Evolutionary conservation across 805 yeast genomes (phyloP).

Genomic region (Citeromyces matritensis): DNA sequence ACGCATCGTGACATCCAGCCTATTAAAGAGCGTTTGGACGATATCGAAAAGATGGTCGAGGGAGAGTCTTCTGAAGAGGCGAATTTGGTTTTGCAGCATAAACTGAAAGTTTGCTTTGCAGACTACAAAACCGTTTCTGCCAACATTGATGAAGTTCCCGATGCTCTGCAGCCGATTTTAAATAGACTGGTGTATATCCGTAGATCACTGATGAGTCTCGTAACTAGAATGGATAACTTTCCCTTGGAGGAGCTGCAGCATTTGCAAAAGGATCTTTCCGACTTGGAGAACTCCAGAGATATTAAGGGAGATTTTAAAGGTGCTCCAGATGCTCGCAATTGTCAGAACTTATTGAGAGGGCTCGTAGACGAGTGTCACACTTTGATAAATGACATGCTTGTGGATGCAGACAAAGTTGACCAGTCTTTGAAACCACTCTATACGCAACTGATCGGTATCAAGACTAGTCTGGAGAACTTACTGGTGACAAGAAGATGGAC

Average conservation of each 20-base stretch:
- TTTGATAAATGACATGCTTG: constrained; percentile 50
- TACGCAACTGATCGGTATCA: constrained; percentile 45
- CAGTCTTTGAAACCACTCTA: constrained; percentile 44
- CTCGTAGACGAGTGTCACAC: constrained; percentile 74
- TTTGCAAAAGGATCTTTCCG: constrained; percentile 21
- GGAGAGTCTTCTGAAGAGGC: constrained; percentile 28
- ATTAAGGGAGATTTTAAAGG: constrained; percentile 34
- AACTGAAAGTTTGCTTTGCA: constrained; percentile 46
- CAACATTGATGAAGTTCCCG: constrained; percentile 36
- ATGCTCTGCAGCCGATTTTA: constrained; percentile 32
- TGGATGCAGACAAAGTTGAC: constrained; percentile 28
- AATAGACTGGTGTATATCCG: constrained; percentile 49
- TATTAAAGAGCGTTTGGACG: constrained; percentile 55
- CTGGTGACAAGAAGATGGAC: constrained; percentile 96
- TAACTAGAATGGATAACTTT: constrained; percentile 11
- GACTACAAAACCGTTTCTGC: constrained; percentile 43
- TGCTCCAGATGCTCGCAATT: constrained; percentile 9
- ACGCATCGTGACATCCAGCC: constrained; percentile 77
- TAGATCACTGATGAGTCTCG: constrained; percentile 30
- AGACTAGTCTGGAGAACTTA: constrained; percentile 65
- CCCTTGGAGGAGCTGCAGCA: constrained; percentile 15
- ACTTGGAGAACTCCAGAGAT: constrained; percentile 34
- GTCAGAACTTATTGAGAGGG: constrained; percentile 47
- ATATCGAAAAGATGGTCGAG: constrained; percentile 26
- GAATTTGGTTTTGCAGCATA: constrained; percentile 43